Conservation (phyloP, 2,329 filamentous ascomycete species). For the Lachnellula arida region DNA sequence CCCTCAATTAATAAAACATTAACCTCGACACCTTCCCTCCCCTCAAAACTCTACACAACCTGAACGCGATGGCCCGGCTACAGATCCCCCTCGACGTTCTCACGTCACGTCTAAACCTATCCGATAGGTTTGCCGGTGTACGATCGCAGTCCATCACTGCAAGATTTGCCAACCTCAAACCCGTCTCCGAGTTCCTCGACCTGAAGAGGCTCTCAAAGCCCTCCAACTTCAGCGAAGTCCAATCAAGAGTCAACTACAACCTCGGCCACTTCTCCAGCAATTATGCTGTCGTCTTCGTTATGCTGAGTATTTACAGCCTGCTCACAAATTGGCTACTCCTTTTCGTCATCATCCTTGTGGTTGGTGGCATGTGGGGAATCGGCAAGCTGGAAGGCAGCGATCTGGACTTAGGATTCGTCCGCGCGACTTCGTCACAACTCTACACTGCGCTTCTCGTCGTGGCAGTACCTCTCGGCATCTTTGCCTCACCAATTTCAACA, state of each 20-base stretch:
- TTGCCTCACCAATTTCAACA: conserved; percentile 78
- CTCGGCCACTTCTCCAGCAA: conserved; percentile 97
- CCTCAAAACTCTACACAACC: not conserved
- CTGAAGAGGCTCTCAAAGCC: conserved; percentile 95
- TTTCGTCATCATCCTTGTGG: conserved; percentile 87
- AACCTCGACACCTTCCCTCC: not conserved
- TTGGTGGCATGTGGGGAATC: conserved; percentile 84
- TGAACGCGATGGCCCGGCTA: conserved; percentile 69
- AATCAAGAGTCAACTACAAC: conserved; percentile 96
- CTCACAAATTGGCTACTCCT: conserved; percentile 82
- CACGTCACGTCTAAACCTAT: conserved; percentile 83
- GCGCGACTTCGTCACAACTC: conserved; percentile 84
- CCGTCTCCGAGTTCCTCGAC: conserved; percentile 90
- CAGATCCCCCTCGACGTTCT: conserved; percentile 89
- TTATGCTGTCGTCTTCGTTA: conserved; percentile 88
- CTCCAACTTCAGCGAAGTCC: conserved; percentile 81
- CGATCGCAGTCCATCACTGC: conserved; percentile 72
- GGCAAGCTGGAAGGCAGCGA: conserved; percentile 85
- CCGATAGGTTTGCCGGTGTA: conserved; percentile 78
- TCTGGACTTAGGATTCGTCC: conserved; percentile 76
- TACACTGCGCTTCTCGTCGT: conserved; percentile 85
- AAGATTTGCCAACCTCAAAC: conserved; percentile 88
- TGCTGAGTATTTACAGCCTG: conserved; percentile 93
- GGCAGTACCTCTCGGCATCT: conserved; percentile 77
- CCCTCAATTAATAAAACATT: not conserved